These are phyloP conservation scores for Wickerhamomyces queroliae DNA, from an alignment of 805 yeast genomes.

Conservation along the genomic window DNA sequence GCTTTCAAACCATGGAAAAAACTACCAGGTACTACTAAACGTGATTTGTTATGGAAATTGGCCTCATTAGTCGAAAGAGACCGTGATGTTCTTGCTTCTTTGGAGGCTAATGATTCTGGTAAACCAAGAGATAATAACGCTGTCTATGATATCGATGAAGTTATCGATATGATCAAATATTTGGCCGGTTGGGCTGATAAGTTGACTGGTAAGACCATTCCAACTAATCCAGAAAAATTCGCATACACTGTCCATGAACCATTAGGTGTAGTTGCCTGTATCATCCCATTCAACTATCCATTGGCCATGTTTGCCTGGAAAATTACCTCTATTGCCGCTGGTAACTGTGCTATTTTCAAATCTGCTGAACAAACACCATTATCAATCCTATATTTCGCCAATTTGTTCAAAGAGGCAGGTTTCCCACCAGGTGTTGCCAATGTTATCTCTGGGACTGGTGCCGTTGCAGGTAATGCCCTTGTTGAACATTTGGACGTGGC, in stretches of 20 bases:
- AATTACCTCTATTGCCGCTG: constrained; percentile 41
- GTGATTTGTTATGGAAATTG: constrained; percentile 40
- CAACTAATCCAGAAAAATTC: constrained; percentile 49
- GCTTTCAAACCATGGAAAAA: constrained; percentile 48
- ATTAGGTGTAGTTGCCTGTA: constrained; percentile 45
- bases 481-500: constrained; percentile 39
- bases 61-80: constrained; percentile 45
- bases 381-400: constrained; percentile 36
- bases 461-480: constrained; percentile 39
- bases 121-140: constrained; percentile 50
- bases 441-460: constrained; percentile 39
- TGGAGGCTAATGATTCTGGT: constrained; percentile 58
- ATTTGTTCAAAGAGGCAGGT: constrained; percentile 37
- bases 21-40: constrained; percentile 39
- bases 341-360: constrained; percentile 42
- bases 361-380: constrained; percentile 46
- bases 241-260: constrained; percentile 51
- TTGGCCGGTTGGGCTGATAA: constrained; percentile 77
- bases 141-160: constrained; percentile 51
- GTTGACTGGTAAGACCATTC: constrained; percentile 57
- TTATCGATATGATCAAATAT: constrained; percentile 52
- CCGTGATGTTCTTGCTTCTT: constrained; percentile 43
- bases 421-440: constrained; percentile 48
- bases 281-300: constrained; percentile 49
- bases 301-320: constrained; percentile 47